Evolutionary conservation across 495 filamentous ascomycete species (phyloP).

Genomic region (Rhizodiscina lignyota): DNA sequence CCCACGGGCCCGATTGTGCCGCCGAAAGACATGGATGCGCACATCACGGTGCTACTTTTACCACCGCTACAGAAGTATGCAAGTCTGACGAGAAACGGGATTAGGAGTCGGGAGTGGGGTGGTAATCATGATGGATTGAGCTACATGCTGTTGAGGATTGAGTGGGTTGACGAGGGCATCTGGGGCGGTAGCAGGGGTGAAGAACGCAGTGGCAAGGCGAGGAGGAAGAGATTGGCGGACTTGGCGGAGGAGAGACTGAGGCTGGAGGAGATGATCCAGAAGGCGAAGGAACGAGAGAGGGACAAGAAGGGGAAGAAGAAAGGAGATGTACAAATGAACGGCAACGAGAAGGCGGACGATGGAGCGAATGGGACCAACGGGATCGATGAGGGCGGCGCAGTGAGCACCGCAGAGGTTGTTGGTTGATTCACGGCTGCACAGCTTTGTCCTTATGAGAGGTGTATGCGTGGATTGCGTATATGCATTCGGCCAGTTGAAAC

Average conservation of each 20-base stretch:
- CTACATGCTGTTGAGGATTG: slow-evolving; percentile 60
- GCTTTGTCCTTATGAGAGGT: no score
- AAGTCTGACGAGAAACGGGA: slow-evolving; percentile 54
- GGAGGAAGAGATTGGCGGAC: slow-evolving; percentile 37
- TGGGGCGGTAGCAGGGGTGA: slow-evolving; percentile 41
- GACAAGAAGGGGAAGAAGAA: neutral
- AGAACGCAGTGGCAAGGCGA: slow-evolving; percentile 43
- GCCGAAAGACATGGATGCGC: slow-evolving; percentile 52
- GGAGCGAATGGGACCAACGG: no score
- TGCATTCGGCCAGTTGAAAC: no score
- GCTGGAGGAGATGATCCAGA: neutral
- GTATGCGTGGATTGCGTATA: no score
- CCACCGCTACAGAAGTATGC: slow-evolving; percentile 63
- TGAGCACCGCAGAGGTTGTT: no score
- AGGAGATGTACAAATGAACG: no score
- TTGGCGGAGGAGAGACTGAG: neutral
- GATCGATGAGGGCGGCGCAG: no score
- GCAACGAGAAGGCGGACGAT: slow-evolving; percentile 7
- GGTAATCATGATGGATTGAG: slow-evolving; percentile 72
- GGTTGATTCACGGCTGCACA: no score
- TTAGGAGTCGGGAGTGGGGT: slow-evolving; percentile 63
- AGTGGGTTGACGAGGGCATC: slow-evolving; percentile 60
- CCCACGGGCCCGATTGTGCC: slow-evolving; percentile 31
- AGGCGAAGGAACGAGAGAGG: neutral
- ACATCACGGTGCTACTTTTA: slow-evolving; percentile 71